Conservation (phyloP, 1,284 basidiomycete species). For the Ganoderma sp. region DNA sequence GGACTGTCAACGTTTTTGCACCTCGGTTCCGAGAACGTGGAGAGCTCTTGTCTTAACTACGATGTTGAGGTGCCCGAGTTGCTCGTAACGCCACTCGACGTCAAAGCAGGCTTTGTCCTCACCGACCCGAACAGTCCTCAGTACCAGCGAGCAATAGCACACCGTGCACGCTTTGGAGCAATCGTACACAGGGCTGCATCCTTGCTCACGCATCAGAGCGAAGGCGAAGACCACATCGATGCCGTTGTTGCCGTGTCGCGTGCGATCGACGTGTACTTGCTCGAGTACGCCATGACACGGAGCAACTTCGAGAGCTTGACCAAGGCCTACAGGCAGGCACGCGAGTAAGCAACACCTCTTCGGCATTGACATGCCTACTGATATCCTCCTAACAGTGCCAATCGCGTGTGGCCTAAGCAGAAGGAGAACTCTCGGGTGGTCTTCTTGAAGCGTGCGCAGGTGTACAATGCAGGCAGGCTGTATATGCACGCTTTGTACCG, state of each 20-base stretch:
- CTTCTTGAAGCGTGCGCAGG: constrained; percentile 81
- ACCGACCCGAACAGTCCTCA: constrained; percentile 78
- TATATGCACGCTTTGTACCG: constrained; percentile 86
- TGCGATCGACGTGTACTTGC: constrained; percentile 76
- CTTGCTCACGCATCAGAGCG: constrained; percentile 61
- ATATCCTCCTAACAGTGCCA: constrained; percentile 50
- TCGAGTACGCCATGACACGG: constrained; percentile 74
- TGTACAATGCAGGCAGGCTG: constrained; percentile 73
- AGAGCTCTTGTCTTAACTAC: constrained; percentile 61
- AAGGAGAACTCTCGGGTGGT: constrained; percentile 77
- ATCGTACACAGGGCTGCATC: constrained; percentile 75
- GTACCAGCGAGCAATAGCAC: constrained; percentile 67
- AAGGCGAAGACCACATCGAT: constrained; percentile 92
- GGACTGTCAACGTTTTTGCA: constrained; percentile 74
- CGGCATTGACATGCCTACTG: constrained; percentile 16
- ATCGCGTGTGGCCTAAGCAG: constrained; percentile 75
- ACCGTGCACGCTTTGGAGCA: constrained; percentile 74
- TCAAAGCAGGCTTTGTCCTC: constrained; percentile 79
- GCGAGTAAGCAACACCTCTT: constrained; percentile 61
- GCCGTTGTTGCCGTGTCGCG: constrained; percentile 75
- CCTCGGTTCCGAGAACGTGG: constrained; percentile 62
- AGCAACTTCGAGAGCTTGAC: constrained; percentile 64
- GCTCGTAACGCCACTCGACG: constrained; percentile 63
- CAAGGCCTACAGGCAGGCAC: constrained; percentile 70
- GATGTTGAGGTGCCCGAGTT: constrained; percentile 71